Evolutionary conservation across 306 rosid genomes (phyloP), one percentile per base, ranked within the genome.

Genomic region (Argentina anserina): DNA sequence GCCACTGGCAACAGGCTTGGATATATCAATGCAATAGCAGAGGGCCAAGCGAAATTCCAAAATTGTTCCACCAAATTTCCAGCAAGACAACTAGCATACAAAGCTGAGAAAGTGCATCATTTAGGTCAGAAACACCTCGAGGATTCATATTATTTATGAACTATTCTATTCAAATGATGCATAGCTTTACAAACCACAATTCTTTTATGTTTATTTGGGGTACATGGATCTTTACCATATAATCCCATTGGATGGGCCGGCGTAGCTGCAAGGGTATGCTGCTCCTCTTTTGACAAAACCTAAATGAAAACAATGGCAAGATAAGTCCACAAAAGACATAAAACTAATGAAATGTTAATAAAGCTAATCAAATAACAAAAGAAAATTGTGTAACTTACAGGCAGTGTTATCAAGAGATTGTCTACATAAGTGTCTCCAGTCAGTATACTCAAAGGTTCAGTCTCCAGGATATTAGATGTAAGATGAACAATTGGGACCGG

Each of bases 41-140:
- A 90, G 81, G 99, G 99, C 99, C 97, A 95, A 68, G 99, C 97
- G 56, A 95, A 95, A 86, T 81, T 90, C 99, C 99, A 95, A 79
- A 92, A 88, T 74, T 95, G 99, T 80, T 95, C 99, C 68, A 95
- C 99, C 47, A 88, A 74, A 84, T 95, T 95, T 55, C 96, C 97
- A 84, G 93, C 90, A 23, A 91, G 71, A 76, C 99, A 94, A 71
- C 96, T 84, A 71, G 87, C 90, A 78, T 94, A 91, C 70, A 94
- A 79, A 83, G 93, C 99, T 94, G 95, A 81, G 87, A 86, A 86
- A 70, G 23, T 78, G 47, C 40, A 65, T 52, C 53, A 37, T 61
- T 75, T 63, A 52, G 65, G 75, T 86, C 78, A 84, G 77, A 75
- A 81, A 79, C 39, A 66, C 69, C 69, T 65, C 68, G 23, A 82